Evolutionary conservation across 2,329 filamentous ascomycete genomes (phyloP), one percentile per base, ranked within the genome.

Genomic region (Gaeumannomyces sp.): DNA sequence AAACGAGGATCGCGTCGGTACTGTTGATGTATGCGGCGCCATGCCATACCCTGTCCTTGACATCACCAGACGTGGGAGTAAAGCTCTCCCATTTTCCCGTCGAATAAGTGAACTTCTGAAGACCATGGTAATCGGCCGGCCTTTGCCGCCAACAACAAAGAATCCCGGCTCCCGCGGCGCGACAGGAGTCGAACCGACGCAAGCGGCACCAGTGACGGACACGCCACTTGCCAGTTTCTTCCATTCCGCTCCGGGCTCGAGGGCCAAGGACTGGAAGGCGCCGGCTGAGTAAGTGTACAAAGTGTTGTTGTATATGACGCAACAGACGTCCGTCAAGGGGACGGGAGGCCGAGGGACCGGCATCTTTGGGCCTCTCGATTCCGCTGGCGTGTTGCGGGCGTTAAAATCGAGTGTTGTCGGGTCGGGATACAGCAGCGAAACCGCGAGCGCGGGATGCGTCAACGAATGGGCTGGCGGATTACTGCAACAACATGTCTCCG

Each of bases 241-340:
- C 94, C 94, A 97, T 77, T 85, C 77, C 61, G 87, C 90, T 62
- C 90, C 90, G 69, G 87, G 76, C 68, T 84, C 77, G 68, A 98
- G 78, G 16, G 82, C 76, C 68, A 98, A 77, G 11, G 90, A 89
- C 74, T 93, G 85, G 71, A 98, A 93, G 33, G 87, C 90, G 60
- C 85, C 78, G 11, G 86, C 78, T 7, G 92, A 91, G 75, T 92
- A 96, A 60, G 90, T 88, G 79, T 96, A 98, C 64, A 98, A 85
- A 16, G 88, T 92, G 75, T 93, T 88, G 73, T 93, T 82, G 79
- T 91, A 82, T 67, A 97, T 84, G 72, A 90, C 86, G 65, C 93
- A 92, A 78, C 94, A 98, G 72, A 91, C 88, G 76, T 89, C 87
- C 75, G 87, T 85, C 74, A 97, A 79, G 68, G 88, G 80, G 73